Evolutionary conservation across 176 grass and related monocot genomes (phyloP), one percentile per base, ranked within the genome.

Genomic region (Juncus effusus): DNA sequence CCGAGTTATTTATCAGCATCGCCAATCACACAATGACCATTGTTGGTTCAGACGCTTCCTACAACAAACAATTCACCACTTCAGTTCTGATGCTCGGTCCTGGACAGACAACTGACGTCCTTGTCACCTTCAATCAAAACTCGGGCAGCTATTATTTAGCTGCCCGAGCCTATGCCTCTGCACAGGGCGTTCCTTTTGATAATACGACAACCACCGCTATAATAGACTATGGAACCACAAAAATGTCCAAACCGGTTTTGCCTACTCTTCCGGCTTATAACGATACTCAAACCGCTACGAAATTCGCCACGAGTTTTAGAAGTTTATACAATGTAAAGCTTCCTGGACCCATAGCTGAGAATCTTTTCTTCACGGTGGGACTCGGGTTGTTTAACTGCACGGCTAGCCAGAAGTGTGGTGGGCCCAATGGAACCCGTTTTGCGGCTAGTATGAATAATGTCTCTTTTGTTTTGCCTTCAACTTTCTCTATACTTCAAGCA

Each of bases 41-140:
- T 1, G 88, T 92, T 3, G 82, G 63, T 6, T 79, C 80, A 7
- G 93, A 97, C 69, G 93, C 93, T 15, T 92, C 93, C 51, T 97
- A 97, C 77, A 85, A 85, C n/a, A 97, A 91, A 60, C 85, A 87
- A 0, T 89, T 89, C 75, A 36, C 61, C 54, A 80, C 93, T 4
- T 77, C 82, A 0, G 75, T 89, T 7, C 45, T 97, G 51, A 71
- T 92, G 67, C 69, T 97, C 66, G 88, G 65, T 2, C 93, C 93
- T 1, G 88, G 93, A 5, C 93, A 97, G 83, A 97, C 93, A 15
- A 97, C 93, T 10, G 93, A 97, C 54, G 93, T 97, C 2, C 82
- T 97, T 59, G 83, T 97, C 60, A 89, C 67, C 13, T 83, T 85
- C 40, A 82, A 92, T 72, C 79, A 92, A 72, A 38, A 82, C 0